phyloP scores from a whole-genome alignment of 805 yeast species.

The Starmerella potacharoeniae region DNA sequence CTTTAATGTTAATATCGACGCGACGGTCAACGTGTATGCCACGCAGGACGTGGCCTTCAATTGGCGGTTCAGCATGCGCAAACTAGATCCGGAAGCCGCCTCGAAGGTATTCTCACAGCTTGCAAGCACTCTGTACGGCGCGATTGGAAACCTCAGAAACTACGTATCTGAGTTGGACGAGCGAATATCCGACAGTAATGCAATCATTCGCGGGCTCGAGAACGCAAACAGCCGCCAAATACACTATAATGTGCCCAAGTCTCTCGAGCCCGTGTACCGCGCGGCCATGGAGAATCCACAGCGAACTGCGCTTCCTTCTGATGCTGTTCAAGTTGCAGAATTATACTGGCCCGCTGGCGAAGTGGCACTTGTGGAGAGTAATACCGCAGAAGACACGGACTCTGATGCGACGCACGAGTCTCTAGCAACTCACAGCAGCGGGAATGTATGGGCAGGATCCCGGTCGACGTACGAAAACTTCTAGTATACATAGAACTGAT shows the following conservation, averaged over 20 bases:
- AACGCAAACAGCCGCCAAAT: constrained; percentile 10
- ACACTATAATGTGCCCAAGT: constrained; percentile 6
- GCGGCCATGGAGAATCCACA: not conserved
- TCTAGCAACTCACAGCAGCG: not conserved
- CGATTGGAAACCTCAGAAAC: not conserved
- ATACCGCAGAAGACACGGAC: not conserved
- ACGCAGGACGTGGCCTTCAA: not conserved
- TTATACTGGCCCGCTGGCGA: not conserved
- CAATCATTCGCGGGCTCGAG: constrained; percentile 7
- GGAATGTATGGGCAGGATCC: not conserved
- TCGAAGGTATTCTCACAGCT: not conserved
- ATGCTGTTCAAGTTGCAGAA: not conserved
- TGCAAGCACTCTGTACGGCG: not conserved
- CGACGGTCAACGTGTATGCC: not conserved
- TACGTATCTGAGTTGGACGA: not conserved
- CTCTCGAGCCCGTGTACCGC: not conserved
- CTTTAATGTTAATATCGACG: not conserved
- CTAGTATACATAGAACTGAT: no score
- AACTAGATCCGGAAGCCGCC: not conserved
- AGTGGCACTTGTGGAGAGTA: not conserved
- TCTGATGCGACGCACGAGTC: constrained; percentile 6
- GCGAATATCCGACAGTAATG: not conserved
- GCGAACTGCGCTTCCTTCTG: not conserved
- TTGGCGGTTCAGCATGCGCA: constrained; percentile 4
- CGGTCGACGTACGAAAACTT: no score